Percentiles rank a stretch among this genome's conserved stretches.
Evolutionary conservation across 495 filamentous ascomycete species (phyloP).

Genomic region (Jackrogersella multiformis): DNA sequence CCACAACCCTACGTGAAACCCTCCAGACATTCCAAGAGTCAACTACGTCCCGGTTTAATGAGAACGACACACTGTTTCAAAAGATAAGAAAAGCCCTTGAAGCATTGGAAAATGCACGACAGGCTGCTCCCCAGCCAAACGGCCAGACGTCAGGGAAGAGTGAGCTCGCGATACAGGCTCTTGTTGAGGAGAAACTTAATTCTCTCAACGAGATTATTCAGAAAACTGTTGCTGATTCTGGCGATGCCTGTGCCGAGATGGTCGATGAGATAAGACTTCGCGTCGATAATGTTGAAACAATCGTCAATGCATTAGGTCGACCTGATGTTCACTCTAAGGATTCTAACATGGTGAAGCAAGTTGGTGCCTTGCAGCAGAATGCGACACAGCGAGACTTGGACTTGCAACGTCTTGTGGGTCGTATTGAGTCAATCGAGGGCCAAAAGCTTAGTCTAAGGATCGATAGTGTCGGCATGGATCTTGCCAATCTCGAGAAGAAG

Average conservation of each 20-base stretch:
- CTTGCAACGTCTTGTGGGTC: background rate
- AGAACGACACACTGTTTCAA: constrained; percentile 8
- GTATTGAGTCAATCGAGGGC: constrained; percentile 24
- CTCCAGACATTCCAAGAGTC: constrained; percentile 6
- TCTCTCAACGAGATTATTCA: background rate
- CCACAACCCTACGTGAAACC: constrained; percentile 3
- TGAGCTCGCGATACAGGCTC: background rate
- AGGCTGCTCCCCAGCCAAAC: background rate
- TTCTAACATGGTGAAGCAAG: background rate
- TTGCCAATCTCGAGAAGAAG: constrained; percentile 9
- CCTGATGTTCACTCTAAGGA: background rate
- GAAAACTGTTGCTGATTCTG: constrained; percentile 15
- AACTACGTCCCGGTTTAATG: background rate
- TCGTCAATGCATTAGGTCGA: background rate
- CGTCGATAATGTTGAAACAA: constrained; percentile 2
- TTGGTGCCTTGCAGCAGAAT: background rate
- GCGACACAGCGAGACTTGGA: background rate
- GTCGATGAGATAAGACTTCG: constrained; percentile 26
- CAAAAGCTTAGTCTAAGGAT: constrained; percentile 14
- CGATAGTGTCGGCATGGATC: constrained; percentile 6
- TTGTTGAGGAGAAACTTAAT: constrained; percentile 21
- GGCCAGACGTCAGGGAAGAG: background rate
- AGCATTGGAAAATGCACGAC: background rate
- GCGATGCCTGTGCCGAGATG: constrained; percentile 29
- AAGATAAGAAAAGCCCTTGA: constrained; percentile 8